phyloP scores from a whole-genome alignment of 2,329 filamentous ascomycete species.

The Diaporthe sp. region DNA sequence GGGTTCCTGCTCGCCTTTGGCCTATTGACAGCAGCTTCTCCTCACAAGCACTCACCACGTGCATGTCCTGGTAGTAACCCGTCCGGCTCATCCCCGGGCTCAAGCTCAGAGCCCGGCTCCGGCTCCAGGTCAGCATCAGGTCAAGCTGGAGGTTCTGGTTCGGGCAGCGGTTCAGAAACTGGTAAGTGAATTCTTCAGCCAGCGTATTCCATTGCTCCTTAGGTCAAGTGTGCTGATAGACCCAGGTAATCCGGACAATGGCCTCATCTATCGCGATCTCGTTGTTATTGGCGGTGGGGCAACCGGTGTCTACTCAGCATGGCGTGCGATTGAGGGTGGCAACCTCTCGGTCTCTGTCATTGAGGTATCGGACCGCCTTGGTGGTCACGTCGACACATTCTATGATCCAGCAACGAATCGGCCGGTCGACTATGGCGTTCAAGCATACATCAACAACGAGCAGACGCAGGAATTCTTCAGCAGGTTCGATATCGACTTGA shows the following conservation, averaged over 20 bases:
- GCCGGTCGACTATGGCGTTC: conserved; percentile 51
- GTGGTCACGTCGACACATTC: conserved; percentile 62
- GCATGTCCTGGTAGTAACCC: background rate
- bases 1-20: background rate
- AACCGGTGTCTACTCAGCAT: conserved; percentile 41
- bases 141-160: background rate
- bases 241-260: background rate
- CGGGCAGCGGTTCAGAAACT: background rate
- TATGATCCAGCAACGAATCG: conserved; percentile 51
- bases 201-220: background rate
- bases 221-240: background rate
- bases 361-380: conserved; percentile 37
- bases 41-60: background rate
- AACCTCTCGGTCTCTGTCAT: conserved; percentile 42
- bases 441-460: conserved; percentile 51
- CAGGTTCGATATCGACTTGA: background rate
- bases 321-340: conserved; percentile 40
- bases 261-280: conserved; percentile 39
- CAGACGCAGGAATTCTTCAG: conserved; percentile 47
- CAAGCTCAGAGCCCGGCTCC: background rate
- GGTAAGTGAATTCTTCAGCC: background rate
- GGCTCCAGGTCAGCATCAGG: background rate
- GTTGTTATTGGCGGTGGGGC: conserved; percentile 44
- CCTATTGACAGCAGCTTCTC: background rate
- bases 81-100: background rate